Conservation (phyloP, 192 early-diverging fungal genomes). For the Chytriomyces sp. region DNA sequence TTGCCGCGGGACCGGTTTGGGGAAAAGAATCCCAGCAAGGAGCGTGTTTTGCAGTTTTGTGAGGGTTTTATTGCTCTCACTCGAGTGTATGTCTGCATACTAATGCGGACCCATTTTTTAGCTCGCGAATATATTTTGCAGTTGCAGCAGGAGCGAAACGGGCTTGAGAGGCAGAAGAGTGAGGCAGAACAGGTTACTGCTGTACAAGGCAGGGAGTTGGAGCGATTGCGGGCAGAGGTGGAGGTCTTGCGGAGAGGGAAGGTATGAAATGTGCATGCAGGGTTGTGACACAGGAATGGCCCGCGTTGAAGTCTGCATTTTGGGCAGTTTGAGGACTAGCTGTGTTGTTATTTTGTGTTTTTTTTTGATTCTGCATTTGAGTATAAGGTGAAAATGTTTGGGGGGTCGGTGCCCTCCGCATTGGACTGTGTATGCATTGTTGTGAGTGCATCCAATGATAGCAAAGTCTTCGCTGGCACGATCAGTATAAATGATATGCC, state of each 20-base stretch:
- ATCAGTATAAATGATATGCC: too few relatives aligned
- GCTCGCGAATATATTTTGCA: constrained; percentile 37
- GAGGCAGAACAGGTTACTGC: constrained; percentile 15
- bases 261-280: neutral
- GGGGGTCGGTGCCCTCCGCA: too few relatives aligned
- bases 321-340: too few relatives aligned
- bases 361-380: too few relatives aligned
- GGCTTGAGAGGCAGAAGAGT: neutral
- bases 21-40: constrained; percentile 86
- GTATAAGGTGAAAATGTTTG: too few relatives aligned
- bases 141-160: constrained; percentile 14
- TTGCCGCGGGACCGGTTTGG: constrained; percentile 75
- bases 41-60: constrained; percentile 73
- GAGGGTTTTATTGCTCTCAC: constrained; percentile 4
- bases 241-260: constrained; percentile 9
- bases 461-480: too few relatives aligned
- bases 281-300: neutral
- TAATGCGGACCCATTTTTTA: neutral
- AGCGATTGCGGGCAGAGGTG: constrained; percentile 31
- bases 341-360: too few relatives aligned
- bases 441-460: too few relatives aligned
- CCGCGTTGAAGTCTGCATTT: too few relatives aligned
- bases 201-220: constrained; percentile 19
- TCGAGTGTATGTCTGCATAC: too few relatives aligned
- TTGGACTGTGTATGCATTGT: too few relatives aligned